phyloP scores from a whole-genome alignment of 192 early-diverging fungal genomes.

The Phycomyces blakesleeanus region DNA sequence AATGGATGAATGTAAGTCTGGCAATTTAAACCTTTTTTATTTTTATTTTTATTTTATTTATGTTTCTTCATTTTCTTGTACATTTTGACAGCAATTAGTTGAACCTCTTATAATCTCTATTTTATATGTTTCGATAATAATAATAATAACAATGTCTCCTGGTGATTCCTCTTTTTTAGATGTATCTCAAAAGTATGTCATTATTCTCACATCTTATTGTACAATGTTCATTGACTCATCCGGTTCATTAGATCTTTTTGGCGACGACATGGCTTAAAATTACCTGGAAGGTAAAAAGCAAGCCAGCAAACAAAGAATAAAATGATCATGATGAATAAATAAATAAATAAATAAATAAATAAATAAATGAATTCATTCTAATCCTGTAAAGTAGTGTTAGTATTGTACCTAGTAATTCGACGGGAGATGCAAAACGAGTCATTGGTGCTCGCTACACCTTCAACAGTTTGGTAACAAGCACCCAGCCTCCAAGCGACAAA shows the following conservation, averaged over 20 bases:
- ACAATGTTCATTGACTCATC: neutral
- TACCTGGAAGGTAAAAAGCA: constrained; percentile 38
- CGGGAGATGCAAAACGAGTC: constrained; percentile 35
- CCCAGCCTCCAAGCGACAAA: neutral
- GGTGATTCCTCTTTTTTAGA: too few relatives aligned
- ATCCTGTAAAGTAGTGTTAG: constrained; percentile 25
- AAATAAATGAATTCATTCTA: too few relatives aligned
- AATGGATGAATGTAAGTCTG: too few relatives aligned
- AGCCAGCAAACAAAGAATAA: neutral
- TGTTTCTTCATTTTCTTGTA: too few relatives aligned
- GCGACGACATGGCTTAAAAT: constrained; percentile 26
- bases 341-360: too few relatives aligned
- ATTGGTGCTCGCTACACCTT: constrained; percentile 49
- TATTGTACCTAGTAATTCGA: constrained; percentile 42
- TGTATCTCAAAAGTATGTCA: neutral
- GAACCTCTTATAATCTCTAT: too few relatives aligned
- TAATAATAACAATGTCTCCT: too few relatives aligned
- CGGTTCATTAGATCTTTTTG: constrained; percentile 30
- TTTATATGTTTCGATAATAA: too few relatives aligned
- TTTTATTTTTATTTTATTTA: too few relatives aligned
- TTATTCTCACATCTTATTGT: neutral
- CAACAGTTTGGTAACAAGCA: constrained; percentile 32
- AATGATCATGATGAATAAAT: too few relatives aligned
- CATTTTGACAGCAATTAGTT: too few relatives aligned
- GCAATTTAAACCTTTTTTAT: too few relatives aligned